Base-by-base conservation (phyloP, 768 basidiomycete species). In the Stropharia rugosoannulata region DNA sequence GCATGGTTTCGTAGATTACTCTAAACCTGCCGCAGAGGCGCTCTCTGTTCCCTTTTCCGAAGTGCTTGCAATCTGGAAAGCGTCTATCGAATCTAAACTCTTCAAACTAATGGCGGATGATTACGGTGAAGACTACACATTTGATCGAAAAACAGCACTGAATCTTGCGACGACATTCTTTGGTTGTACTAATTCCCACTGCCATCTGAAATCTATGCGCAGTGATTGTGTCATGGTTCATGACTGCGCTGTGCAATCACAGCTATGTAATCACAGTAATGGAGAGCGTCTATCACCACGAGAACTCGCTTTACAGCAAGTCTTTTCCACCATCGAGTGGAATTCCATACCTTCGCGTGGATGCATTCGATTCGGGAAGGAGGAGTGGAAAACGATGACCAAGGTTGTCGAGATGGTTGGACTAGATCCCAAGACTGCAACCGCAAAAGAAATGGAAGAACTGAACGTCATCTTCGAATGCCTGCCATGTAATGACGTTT, bases 351-450 rank as follows among this genome's bases (percentile, higher is more conserved):
- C 53, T 10, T 43, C 39, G 13, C 12, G 16, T 12, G 12, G 40
- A 13, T 41, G 7, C n/a, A 32, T 40, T 32, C 13, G 4, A 11
- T 39, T 11, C 12, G 25, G 38, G 27, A 15, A 47, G 12, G 37
- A 38, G 6, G 12, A 35, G 16, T 13, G 16, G 22, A 43, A 16
- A 19, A 40, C 15, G 6, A n/a, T 55, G 10, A 25, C n/a, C 22
- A 42, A 49, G 48, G 27, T 55, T 38, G 16, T 55, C n/a, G 22
- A 49, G 40, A 25, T 55, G 16, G 48, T 38, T 46, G 54, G 54
- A 49, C 29, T 55, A 7, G 54, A 55, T 29, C 54, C 54, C 15
- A 2, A 8, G 4, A 22, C 22, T 10, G 43, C 47, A 10, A 55
- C 47, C 3, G 18, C 13, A 10, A 13, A 42, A 22, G 39, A 27